Percentiles rank a stretch among this genome's conserved stretches.
Conservation (phyloP, 257 asterid species). For the Solanum pennellii region DNA sequence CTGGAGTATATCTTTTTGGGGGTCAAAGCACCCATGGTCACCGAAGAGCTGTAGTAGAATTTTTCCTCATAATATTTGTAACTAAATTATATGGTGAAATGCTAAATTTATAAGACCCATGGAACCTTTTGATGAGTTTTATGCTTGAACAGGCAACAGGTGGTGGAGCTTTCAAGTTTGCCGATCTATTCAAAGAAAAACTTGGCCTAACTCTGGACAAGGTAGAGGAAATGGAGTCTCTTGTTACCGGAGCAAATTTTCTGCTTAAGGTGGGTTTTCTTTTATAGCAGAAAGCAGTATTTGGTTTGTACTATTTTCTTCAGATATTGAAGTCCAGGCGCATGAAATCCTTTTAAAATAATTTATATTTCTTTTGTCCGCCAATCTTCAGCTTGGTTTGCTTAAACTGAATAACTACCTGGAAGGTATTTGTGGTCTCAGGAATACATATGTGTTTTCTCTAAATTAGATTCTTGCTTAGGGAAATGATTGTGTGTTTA, state of each 20-base stretch:
- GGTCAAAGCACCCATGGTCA: not conserved
- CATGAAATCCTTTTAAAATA: not conserved
- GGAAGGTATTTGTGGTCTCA: not conserved
- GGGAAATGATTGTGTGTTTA: not conserved
- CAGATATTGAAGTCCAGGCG: not conserved
- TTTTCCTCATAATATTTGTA: not conserved
- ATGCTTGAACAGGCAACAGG: slow-evolving; percentile 85
- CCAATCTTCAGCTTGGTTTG: not conserved
- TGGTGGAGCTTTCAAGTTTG: slow-evolving; percentile 94
- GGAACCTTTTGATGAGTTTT: slow-evolving; percentile 10
- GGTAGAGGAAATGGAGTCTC: slow-evolving; percentile 92
- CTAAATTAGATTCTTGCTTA: not conserved
- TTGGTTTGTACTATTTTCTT: not conserved
- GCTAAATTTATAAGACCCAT: not conserved
- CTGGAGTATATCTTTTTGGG: not conserved
- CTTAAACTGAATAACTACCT: not conserved
- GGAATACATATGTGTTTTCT: not conserved
- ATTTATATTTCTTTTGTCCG: not conserved
- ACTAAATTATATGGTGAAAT: not conserved
- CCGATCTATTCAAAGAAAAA: slow-evolving; percentile 77
- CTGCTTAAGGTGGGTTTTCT: slow-evolving; percentile 65
- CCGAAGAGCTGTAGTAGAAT: not conserved
- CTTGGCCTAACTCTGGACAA: slow-evolving; percentile 81
- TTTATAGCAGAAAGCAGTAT: not conserved
- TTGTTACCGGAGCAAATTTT: slow-evolving; percentile 91